These are phyloP conservation scores for Auxenochlorella pyrenoidosa DNA, from an alignment of 139 green algal genomes.

Conservation along the genomic window DNA sequence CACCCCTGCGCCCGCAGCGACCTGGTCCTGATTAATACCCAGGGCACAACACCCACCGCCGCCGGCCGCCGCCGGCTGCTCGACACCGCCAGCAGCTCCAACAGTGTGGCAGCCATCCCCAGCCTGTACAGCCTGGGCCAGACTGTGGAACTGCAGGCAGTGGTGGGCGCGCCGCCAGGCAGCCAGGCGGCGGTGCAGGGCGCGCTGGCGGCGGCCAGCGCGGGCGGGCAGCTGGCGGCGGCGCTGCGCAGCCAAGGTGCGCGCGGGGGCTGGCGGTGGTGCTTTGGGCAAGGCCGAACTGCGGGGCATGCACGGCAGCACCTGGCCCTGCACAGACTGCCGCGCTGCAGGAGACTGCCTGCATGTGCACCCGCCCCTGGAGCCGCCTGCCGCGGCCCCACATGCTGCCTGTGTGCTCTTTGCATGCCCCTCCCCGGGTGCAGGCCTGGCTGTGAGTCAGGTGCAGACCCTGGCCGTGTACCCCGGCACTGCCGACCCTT, in stretches of 20 bases:
- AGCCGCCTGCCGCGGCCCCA: not conserved
- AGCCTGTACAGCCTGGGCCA: not conserved
- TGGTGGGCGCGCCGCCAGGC: not conserved
- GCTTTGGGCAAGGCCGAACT: too few species aligned
- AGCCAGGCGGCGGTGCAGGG: not conserved
- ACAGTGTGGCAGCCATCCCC: slow-evolving; percentile 8
- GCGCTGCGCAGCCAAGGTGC: not conserved
- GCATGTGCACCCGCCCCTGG: too few species aligned
- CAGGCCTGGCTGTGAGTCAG: slow-evolving; percentile 3
- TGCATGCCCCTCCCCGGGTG: too few species aligned
- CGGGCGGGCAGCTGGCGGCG: not conserved
- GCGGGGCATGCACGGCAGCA: too few species aligned
- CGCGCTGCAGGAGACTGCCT: too few species aligned
- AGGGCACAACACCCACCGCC: not conserved
- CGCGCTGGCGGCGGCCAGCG: not conserved
- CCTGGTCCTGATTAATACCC: not conserved
- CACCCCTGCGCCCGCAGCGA: not conserved
- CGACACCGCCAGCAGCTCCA: not conserved
- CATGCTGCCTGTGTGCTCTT: not conserved
- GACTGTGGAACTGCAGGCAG: not conserved
- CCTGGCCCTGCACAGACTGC: not conserved
- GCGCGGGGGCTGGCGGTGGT: not conserved
- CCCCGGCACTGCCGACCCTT: not conserved
- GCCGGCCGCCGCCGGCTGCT: not conserved
- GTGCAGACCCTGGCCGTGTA: not conserved